These are phyloP conservation scores for Daedaleopsis sinensis DNA, from an alignment of 768 basidiomycete species.

Conservation along the genomic window DNA sequence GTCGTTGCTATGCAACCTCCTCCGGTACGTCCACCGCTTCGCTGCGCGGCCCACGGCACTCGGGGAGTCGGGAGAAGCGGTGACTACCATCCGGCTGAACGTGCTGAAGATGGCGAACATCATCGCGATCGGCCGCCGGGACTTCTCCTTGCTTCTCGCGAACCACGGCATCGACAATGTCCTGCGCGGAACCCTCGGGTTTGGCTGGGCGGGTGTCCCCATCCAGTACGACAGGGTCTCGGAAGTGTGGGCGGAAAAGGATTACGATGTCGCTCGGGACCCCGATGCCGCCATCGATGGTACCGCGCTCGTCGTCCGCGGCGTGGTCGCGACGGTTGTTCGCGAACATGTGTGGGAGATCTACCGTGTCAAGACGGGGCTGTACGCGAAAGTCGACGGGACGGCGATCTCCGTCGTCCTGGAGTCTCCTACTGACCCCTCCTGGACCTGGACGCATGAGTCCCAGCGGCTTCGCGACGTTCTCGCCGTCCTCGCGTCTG, in stretches of 20 bases:
- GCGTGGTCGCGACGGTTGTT: not conserved
- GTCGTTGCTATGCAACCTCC: conserved; percentile 11
- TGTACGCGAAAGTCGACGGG: not conserved
- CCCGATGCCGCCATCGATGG: not conserved
- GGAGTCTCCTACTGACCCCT: not conserved
- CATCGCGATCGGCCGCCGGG: conserved; percentile 7
- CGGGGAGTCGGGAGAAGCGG: not conserved
- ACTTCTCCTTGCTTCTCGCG: conserved; percentile 9
- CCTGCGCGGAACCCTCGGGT: conserved; percentile 1
- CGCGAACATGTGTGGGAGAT: conserved; percentile 1
- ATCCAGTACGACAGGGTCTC: conserved; percentile 5
- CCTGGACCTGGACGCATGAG: conserved; percentile 3
- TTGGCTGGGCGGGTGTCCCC: conserved; percentile 13
- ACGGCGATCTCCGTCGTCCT: not conserved
- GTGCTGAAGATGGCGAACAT: conserved; percentile 16
- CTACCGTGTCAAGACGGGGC: not conserved
- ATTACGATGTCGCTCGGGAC: conserved; percentile 5
- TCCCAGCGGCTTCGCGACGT: conserved; percentile 1
- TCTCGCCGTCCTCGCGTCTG: not conserved
- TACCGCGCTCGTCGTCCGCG: conserved; percentile 2
- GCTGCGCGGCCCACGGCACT: conserved; percentile 5
- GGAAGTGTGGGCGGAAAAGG: conserved; percentile 1
- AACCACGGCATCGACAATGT: conserved; percentile 6
- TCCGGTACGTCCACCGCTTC: conserved; percentile 10
- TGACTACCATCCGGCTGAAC: not conserved